phyloP scores from a whole-genome alignment of 2,329 filamentous ascomycete genomes.

The Thelonectria discophora region DNA sequence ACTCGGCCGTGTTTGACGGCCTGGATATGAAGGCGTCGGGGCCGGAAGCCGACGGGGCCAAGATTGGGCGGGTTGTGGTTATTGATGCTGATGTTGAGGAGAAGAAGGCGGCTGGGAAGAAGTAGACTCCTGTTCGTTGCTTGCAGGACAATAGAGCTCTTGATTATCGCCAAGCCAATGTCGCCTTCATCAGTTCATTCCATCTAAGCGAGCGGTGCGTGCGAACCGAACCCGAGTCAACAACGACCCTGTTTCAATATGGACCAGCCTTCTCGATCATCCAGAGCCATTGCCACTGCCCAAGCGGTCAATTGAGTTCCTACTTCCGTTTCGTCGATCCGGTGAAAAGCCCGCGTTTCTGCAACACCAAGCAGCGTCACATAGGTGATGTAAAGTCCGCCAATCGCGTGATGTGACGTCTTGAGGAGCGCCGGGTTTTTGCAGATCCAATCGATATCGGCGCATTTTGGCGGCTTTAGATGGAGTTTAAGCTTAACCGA shows the following conservation, averaged over 20 bases:
- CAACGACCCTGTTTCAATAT: background rate
- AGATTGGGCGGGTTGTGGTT: constrained; percentile 23
- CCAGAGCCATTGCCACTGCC: background rate
- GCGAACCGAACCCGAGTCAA: background rate
- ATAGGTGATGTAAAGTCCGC: background rate
- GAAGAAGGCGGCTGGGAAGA: background rate
- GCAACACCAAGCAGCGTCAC: background rate
- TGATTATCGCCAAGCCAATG: background rate
- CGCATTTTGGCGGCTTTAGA: background rate
- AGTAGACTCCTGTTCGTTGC: background rate
- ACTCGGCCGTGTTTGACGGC: constrained; percentile 24
- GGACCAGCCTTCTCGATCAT: background rate
- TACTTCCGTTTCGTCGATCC: background rate
- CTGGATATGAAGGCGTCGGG: constrained; percentile 18
- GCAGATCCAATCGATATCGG: background rate
- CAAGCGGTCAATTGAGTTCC: background rate
- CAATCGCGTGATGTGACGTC: background rate
- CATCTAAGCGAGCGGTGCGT: background rate
- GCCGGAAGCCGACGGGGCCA: constrained; percentile 21
- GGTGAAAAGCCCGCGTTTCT: background rate
- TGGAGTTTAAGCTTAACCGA: background rate
- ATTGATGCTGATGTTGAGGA: constrained; percentile 31
- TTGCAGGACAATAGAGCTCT: background rate
- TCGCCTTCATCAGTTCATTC: background rate
- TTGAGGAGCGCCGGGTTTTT: background rate